These are phyloP conservation scores for Anthostomella pinea DNA, from an alignment of 2,329 filamentous ascomycete species.

Conservation along the genomic window DNA sequence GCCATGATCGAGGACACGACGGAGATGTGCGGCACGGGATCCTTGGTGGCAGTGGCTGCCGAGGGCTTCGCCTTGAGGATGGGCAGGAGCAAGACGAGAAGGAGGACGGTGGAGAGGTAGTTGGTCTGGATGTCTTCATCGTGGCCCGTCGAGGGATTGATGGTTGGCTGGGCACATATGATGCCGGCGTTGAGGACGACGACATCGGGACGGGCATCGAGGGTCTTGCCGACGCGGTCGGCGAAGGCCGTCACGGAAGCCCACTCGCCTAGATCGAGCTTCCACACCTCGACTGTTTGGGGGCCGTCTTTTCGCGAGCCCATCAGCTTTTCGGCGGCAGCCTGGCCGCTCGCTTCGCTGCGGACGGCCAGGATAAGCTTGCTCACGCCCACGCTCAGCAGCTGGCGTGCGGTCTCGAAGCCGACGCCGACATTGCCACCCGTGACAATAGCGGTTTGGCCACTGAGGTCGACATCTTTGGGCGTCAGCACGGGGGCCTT, in stretches of 20 bases:
- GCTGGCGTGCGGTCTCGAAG: constrained; percentile 31
- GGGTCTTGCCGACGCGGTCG: constrained; percentile 23
- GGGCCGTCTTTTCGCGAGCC: background rate
- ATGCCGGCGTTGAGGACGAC: constrained; percentile 36
- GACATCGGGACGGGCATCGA: constrained; percentile 38
- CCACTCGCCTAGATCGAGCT: constrained; percentile 38
- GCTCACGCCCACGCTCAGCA: constrained; percentile 27
- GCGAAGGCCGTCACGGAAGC: constrained; percentile 38
- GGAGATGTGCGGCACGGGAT: constrained; percentile 15
- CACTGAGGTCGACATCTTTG: background rate
- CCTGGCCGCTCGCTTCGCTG: constrained; percentile 25
- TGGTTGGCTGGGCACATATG: constrained; percentile 17
- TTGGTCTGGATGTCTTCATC: constrained; percentile 49
- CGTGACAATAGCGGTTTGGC: constrained; percentile 27
- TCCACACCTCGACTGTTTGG: constrained; percentile 38
- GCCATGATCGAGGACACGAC: constrained; percentile 27
- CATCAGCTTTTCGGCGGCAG: background rate
- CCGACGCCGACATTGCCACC: constrained; percentile 34
- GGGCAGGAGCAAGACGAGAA: constrained; percentile 45
- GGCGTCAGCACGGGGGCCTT: background rate
- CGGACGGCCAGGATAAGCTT: constrained; percentile 35
- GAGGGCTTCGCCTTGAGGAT: constrained; percentile 33
- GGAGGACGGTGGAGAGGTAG: constrained; percentile 47
- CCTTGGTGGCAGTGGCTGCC: no score
- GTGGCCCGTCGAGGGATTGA: constrained; percentile 23